phyloP scores from a whole-genome alignment of 176 grass and related monocot species.

The Phragmites australis region DNA sequence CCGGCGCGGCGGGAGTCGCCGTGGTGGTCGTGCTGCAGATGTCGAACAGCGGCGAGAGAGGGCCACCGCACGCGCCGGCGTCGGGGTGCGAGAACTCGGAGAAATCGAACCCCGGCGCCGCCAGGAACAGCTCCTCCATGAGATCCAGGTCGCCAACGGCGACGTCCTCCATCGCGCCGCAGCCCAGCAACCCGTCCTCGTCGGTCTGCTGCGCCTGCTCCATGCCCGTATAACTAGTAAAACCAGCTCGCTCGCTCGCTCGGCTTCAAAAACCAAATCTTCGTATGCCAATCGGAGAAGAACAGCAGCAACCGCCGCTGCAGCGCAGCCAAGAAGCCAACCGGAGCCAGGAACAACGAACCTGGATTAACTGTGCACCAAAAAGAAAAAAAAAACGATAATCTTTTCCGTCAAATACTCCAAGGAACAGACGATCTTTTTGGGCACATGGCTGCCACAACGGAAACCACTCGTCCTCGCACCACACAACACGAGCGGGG shows the following conservation, averaged over 20 bases:
- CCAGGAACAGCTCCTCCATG: conserved; percentile 66
- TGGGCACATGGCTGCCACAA: conserved; percentile 42
- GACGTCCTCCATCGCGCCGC: conserved; percentile 35
- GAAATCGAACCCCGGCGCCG: conserved; percentile 44
- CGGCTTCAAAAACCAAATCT: conserved; percentile 1
- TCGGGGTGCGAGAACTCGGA: conserved; percentile 38
- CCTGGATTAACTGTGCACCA: conserved; percentile 26
- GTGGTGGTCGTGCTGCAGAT: conserved; percentile 43
- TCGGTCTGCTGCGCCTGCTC: conserved; percentile 28
- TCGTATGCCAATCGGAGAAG: conserved; percentile 12
- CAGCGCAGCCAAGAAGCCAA: neutral
- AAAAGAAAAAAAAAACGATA: neutral
- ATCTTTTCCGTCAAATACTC: conserved; percentile 14
- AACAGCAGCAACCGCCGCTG: neutral
- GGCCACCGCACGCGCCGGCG: neutral
- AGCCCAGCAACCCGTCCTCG: conserved; percentile 8
- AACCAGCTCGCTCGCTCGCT: neutral
- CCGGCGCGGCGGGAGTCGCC: neutral
- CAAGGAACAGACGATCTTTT: conserved; percentile 46
- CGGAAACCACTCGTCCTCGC: conserved; percentile 38
- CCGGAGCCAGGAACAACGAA: conserved; percentile 17
- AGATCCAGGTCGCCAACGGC: conserved; percentile 59
- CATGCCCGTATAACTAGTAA: conserved; percentile 35
- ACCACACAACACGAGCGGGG: neutral
- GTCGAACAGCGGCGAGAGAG: conserved; percentile 51